phyloP scores from a whole-genome alignment of 2,329 filamentous ascomycete species.

The Lasiodiplodia citricola region DNA sequence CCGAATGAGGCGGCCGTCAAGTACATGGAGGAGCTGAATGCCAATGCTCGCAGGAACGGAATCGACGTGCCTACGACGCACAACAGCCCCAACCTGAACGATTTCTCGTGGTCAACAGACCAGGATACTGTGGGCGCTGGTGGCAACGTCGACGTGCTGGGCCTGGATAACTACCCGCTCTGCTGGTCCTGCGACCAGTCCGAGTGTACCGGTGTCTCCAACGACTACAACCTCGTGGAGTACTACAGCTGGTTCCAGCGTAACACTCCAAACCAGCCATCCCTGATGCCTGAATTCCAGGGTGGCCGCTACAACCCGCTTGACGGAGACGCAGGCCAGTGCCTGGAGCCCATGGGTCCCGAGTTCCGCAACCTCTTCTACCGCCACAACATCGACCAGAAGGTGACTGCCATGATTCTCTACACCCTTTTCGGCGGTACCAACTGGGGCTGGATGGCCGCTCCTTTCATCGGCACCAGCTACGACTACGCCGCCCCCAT shows the following conservation, averaged over 20 bases:
- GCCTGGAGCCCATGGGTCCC: slow-evolving; percentile 59
- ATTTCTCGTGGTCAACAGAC: slow-evolving; percentile 65
- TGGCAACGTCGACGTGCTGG: slow-evolving; percentile 61
- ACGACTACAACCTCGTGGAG: slow-evolving; percentile 59
- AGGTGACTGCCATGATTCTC: slow-evolving; percentile 64
- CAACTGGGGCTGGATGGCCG: slow-evolving; percentile 65
- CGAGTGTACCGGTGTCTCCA: slow-evolving; percentile 64
- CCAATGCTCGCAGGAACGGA: slow-evolving; percentile 58
- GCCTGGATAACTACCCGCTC: slow-evolving; percentile 57
- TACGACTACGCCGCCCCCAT: slow-evolving; percentile 70
- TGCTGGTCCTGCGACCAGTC: slow-evolving; percentile 69
- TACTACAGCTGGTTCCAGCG: slow-evolving; percentile 55
- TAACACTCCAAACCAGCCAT: slow-evolving; percentile 52
- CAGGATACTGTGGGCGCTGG: slow-evolving; percentile 54
- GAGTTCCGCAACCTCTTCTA: slow-evolving; percentile 70
- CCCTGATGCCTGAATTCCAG: slow-evolving; percentile 65
- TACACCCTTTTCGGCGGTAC: slow-evolving; percentile 72
- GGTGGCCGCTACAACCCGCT: slow-evolving; percentile 67
- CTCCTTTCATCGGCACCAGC: slow-evolving; percentile 63
- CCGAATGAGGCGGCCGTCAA: slow-evolving; percentile 56
- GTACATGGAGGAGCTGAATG: slow-evolving; percentile 64
- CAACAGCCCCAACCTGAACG: slow-evolving; percentile 63
- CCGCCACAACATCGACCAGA: slow-evolving; percentile 64
- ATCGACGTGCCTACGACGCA: slow-evolving; percentile 63
- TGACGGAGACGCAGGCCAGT: slow-evolving; percentile 64